Evolutionary conservation across 176 grass and related monocot species (phyloP), one percentile per base, ranked within the genome.

Genomic region (Carex myosuroides): DNA sequence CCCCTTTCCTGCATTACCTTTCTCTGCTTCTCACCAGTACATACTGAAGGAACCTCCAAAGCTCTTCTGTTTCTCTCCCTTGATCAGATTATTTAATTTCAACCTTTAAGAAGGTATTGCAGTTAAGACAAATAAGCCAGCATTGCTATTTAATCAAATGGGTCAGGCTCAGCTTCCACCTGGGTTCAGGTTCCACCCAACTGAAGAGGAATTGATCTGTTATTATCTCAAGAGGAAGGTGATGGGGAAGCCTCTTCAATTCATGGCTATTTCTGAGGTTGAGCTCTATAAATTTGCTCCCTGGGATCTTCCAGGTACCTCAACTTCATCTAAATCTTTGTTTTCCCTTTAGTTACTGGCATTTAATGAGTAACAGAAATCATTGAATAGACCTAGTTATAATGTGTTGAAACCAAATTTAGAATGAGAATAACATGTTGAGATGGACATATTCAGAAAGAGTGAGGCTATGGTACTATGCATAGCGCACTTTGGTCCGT

Each of bases 171-270:
- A 39, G 55, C 85, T 99, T 60, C 93, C 91, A 60, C 89, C 93
- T 37, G 96, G 96, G 55, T 99, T 95, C 64, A 87, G 93, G 74
- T 99, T 99, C 86, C 96, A 93, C 73, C 96, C 96, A 54, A 99
- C 93, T 60, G 93, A 99, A 79, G 91, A 93, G 85, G 96, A 99
- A 63, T 88, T 99, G 39, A 83, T 95, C 84, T 86, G 71, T 5
- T 95, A 90, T 86, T 99, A 95, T 88, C 88, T 99, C 32, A 95
- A 93, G 86, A 93, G 88, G 89, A 99, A 93, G 85, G 87, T 99
- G 33, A 93, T 89, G 88, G 91, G 93, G 52, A 95, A 86, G 89
- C 87, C 80, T 61, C 86, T 92, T 80, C 64, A 60, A 48, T 89
- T 95, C n/a, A 79, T 93, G 22, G 92, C 91, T 84, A 85, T 98